phyloP scores from a whole-genome alignment of 768 basidiomycete genomes.

The Psilocybe sp. region DNA sequence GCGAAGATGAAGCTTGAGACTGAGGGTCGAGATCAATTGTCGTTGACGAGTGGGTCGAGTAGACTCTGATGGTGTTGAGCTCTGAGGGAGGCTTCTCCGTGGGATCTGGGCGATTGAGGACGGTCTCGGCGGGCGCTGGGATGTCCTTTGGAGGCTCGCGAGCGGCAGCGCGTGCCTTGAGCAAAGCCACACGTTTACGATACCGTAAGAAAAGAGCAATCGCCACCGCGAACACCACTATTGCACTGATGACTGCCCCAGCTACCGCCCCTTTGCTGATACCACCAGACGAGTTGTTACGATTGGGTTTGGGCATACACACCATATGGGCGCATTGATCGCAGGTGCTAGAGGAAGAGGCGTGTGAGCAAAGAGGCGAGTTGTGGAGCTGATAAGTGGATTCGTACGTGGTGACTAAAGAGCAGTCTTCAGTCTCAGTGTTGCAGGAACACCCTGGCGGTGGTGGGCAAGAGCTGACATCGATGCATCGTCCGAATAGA shows the following conservation, averaged over 20 bases:
- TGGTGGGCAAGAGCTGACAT: no score
- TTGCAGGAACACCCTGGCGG: no score
- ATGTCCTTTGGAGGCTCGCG: constrained; percentile 52
- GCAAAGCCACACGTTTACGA: constrained; percentile 51
- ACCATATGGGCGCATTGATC: constrained; percentile 40
- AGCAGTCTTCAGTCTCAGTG: no score
- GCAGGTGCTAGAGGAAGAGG: constrained; percentile 37
- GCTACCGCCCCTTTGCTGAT: constrained; percentile 71
- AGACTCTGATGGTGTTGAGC: constrained; percentile 44
- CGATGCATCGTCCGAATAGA: no score
- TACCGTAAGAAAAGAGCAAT: constrained; percentile 59
- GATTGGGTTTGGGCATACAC: constrained; percentile 19
- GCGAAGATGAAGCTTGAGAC: constrained; percentile 33
- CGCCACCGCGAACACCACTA: constrained; percentile 56
- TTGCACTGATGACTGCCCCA: constrained; percentile 64
- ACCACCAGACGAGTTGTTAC: constrained; percentile 30
- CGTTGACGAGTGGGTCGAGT: constrained; percentile 41
- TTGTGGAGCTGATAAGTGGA: constrained; percentile 5
- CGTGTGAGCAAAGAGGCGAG: constrained; percentile 22
- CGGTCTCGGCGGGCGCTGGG: constrained; percentile 73
- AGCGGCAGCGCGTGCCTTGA: constrained; percentile 27
- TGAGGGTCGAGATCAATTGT: constrained; percentile 63
- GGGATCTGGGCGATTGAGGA: constrained; percentile 82
- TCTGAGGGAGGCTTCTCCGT: constrained; percentile 55
- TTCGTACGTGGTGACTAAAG: no score